These are phyloP conservation scores for Macadamia integrifolia DNA, from an alignment of 164 flowering plant species.

Conservation along the genomic window DNA sequence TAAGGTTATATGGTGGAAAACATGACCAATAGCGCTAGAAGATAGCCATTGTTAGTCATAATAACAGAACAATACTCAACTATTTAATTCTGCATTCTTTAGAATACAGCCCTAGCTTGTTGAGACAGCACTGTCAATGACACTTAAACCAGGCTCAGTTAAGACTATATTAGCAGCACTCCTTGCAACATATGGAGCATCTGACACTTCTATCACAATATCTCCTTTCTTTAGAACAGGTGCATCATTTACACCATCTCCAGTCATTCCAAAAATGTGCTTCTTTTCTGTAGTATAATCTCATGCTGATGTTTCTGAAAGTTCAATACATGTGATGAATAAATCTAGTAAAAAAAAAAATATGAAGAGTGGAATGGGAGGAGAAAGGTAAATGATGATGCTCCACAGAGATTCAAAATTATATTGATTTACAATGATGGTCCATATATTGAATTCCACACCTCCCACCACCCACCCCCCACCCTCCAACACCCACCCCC, in stretches of 20 bases:
- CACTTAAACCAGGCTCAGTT: slow-evolving; percentile 88
- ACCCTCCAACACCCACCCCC: no score
- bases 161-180: slow-evolving; percentile 81
- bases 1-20: background rate
- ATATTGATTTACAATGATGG: background rate
- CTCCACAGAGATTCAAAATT: background rate
- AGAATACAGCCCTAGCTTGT: slow-evolving; percentile 84
- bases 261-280: slow-evolving; percentile 89
- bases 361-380: slow-evolving; percentile 1
- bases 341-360: background rate
- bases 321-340: slow-evolving; percentile 1
- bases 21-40: background rate
- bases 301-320: slow-evolving; percentile 80
- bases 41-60: background rate
- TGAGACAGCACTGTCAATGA: slow-evolving; percentile 73
- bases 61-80: slow-evolving; percentile 30
- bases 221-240: slow-evolving; percentile 92
- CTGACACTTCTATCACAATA: slow-evolving; percentile 84
- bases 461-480: no score
- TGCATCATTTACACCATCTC: slow-evolving; percentile 27
- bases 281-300: slow-evolving; percentile 84
- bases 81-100: slow-evolving; percentile 88
- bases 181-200: slow-evolving; percentile 89
- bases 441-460: no score
- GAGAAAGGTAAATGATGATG: background rate